Evolutionary conservation across 352 stramenopile species (phyloP), one percentile per base, ranked within the genome.

Genomic region (Globisporangium sylvaticum): DNA sequence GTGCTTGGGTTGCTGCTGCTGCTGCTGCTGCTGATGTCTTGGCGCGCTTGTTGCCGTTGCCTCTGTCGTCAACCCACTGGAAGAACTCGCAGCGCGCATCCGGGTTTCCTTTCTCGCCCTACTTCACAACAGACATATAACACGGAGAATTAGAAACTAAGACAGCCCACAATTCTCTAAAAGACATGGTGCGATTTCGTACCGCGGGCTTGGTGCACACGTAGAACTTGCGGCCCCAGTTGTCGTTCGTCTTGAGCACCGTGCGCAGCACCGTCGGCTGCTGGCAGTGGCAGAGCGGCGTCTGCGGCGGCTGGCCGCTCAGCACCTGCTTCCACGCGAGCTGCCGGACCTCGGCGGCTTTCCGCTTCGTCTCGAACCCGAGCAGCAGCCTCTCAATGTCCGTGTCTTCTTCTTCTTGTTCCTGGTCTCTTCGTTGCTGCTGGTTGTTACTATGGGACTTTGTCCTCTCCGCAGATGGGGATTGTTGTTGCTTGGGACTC

Each of bases 51-150:
- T 69, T 77, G 25, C 42, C 60, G 8, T 48, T 58, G 58, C 58
- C 44, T 65, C 77, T 78, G 24, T 69, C 75, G 48, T 89, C 72
- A 9, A 75, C 77, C 89, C 89, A 96, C 66, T 92, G 80, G 65
- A 96, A 96, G 65, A 91, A 95, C 53, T 96, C 84, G 62, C 89
- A 96, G 3, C 87, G 71, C 7, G 84, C 88, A 8, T 93, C 79
- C 1, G 83, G 82, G 70, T 95, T 79, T 10, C 83, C 78, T 59
- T 88, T 88, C 58, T 92, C 87, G n/a, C 88, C 87, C 86, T 94
- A 58, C 31, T 37, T 37, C 31, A 37, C 7, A n/a, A 52, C 14
- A 37, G 34, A 39, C 52, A 20, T 25, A n/a, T 50, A 20, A 50
- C 20, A 25, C 12, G n/a, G 44, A 8, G 18, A 25, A 8, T 48